Conservation (phyloP, 495 filamentous ascomycete species). For the Arthonia radiata region DNA sequence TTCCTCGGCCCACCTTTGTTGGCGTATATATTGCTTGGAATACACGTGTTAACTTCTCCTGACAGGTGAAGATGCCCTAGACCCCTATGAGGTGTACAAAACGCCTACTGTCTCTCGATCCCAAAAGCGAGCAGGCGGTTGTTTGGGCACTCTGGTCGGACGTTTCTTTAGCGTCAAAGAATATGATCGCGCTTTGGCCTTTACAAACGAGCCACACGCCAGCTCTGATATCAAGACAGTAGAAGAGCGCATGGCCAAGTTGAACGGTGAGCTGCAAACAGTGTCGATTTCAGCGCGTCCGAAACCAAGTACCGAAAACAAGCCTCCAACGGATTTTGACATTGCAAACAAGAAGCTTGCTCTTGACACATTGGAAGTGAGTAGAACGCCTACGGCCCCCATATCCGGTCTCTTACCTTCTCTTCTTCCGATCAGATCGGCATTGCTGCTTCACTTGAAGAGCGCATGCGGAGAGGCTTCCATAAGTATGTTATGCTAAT, state of each 20-base stretch:
- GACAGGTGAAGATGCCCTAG: slow-evolving; percentile 6
- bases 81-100: slow-evolving; percentile 7
- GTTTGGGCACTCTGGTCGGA: slow-evolving; percentile 45
- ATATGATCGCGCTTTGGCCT: slow-evolving; percentile 12
- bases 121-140: slow-evolving; percentile 32
- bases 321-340: slow-evolving; percentile 2
- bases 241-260: slow-evolving; percentile 1
- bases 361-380: not conserved
- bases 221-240: not conserved
- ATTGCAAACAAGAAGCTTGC: not conserved
- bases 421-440: too few species aligned
- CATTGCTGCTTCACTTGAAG: too few species aligned
- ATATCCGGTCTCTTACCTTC: too few species aligned
- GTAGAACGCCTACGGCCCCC: too few species aligned
- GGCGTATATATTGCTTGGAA: too few species aligned
- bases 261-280: slow-evolving; percentile 2
- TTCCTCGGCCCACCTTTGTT: too few species aligned
- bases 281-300: slow-evolving; percentile 4
- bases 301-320: slow-evolving; percentile 4
- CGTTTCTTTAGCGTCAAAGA: slow-evolving; percentile 34
- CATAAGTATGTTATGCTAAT: not conserved
- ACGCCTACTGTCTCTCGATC: slow-evolving; percentile 9
- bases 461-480: not conserved
- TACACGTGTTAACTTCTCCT: too few species aligned
- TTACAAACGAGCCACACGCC: slow-evolving; percentile 3